Evolutionary conservation across 306 rosid genomes (phyloP), one percentile per base, ranked within the genome.

Genomic region (Dalbergia oliveri): DNA sequence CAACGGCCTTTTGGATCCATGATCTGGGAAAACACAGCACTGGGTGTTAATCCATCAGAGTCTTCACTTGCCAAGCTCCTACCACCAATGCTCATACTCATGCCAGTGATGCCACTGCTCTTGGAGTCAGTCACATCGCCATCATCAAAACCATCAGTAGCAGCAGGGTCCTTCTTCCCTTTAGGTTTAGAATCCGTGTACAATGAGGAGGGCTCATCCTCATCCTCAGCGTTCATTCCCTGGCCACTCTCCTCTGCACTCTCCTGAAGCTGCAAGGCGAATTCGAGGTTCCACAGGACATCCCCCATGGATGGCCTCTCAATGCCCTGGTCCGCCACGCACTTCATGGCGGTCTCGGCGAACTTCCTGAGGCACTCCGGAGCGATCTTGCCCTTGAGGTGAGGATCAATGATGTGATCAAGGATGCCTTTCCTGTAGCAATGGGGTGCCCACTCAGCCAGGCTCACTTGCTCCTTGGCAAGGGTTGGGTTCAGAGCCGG

Each of bases 301-400:
- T 91, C 97, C 9, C 97, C 97, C 92, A 91, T 91, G 1, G 97
- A 89, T 8, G 94, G 97, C 89, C 97, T 86, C 31, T 91, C 94
- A 45, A 91, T 89, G 78, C 97, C 86, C 82, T 92, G 94, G 72
- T 92, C 97, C 4, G 88, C 80, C 70, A 92, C 92, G 35, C 97
- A 92, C 78, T 92, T 92, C 91, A 92, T 92, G 58, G 94, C 94
- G 9, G 91, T 92, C 87, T 88, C 97, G 0, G 92, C 90, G 34
- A 92, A 85, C 87, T 90, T 92, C 74, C 83, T 90, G 82, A 92
- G 86, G 80, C 97, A 92, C 70, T 92, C 97, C 0, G 90, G 89
- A 0, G 92, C 86, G 16, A 91, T 88, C 84, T 85, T 89, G 33
- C 97, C 94, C 83, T 92, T 92, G 21, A 92, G 84, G 61, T 61